A percentile compares a stretch with the other conserved stretches of the same genome.
Evolutionary conservation across 1,284 basidiomycete species (phyloP).

Genomic region (Heterobasidion annosum): DNA sequence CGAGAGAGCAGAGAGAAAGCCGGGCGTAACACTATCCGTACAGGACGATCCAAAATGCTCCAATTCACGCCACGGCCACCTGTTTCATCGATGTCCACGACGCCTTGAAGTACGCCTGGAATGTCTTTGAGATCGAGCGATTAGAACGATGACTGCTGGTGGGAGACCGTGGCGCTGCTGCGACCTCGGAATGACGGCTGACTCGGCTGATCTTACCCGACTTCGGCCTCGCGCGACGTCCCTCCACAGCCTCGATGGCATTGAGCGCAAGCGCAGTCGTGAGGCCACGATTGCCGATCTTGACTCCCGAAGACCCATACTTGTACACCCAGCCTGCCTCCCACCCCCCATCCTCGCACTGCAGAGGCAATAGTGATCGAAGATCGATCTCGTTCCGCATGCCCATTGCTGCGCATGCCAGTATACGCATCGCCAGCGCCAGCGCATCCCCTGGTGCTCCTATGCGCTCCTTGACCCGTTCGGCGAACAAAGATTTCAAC

Average conservation of each 20-base stretch:
- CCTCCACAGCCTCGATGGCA: constrained; percentile 15
- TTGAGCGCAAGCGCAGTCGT: constrained; percentile 28
- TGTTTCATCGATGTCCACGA: background rate
- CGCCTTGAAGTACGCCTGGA: constrained; percentile 4
- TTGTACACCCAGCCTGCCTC: constrained; percentile 39
- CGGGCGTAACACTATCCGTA: background rate
- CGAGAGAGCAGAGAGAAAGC: background rate
- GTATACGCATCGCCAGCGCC: constrained; percentile 36
- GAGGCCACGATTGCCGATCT: constrained; percentile 37
- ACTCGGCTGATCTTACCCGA: background rate
- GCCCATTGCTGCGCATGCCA: constrained; percentile 31
- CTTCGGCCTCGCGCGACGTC: background rate
- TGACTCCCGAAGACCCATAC: constrained; percentile 33
- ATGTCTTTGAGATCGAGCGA: background rate
- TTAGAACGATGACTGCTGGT: background rate
- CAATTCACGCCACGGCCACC: background rate
- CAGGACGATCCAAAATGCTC: background rate
- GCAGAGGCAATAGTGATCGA: constrained; percentile 29
- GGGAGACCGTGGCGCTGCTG: constrained; percentile 1
- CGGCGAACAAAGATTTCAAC: constrained; percentile 29
- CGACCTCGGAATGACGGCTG: background rate
- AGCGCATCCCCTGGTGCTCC: constrained; percentile 38
- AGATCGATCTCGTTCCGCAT: constrained; percentile 33
- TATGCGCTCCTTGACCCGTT: constrained; percentile 39
- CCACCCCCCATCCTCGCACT: constrained; percentile 44